Base-by-base conservation (phyloP, 805 yeast species). In the Yarrowia hollandica region DNA sequence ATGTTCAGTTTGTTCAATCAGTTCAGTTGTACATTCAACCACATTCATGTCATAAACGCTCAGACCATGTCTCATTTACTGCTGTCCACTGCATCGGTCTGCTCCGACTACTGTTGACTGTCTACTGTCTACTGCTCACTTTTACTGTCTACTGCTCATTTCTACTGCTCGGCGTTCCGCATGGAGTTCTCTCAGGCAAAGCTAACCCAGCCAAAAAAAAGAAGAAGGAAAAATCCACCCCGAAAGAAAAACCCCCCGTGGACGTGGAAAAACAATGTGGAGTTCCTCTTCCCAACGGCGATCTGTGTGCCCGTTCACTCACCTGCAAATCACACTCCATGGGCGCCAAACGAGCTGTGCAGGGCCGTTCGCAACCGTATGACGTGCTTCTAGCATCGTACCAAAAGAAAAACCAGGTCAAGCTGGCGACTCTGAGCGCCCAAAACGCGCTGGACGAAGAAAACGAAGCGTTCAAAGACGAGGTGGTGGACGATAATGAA, bases 261-360 rank as follows among this genome's bases (percentile, higher is more conserved):
- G 94, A 90, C 72, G 92, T 90, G 30, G 96, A 90, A 68, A 83
- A 80, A 65, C 96, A 90, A 71, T 90, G 97, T 77, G 97, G 97
- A 71, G 97, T 90, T 9, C 85, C 88, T 5, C 74, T 90, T 62
- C 89, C 95, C 0, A 85, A 84, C 63, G 96, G 96, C 7, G 95
- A 94, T 0, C 83, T 81, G 67, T 90, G 97, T 76, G 96, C 96
- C 0, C 77, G 96, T 59, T 88, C 96, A 0, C 74, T 90, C 64
- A 90, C 96, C 0, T 90, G 97, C 76, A 90, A 90, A 68, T 88
- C 96, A 0, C 97, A 90, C 72, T 86, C 96, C 1, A 88, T 90
- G 95, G 96, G 96, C 25, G 95, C 96, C 30, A 90, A 90, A 66
- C 80, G 96, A 67, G 90, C 95, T 0, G 96, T 90, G 22, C 84